Base-by-base conservation (phyloP, 2,329 filamentous ascomycete species). In the Trichophyton equinum region DNA sequence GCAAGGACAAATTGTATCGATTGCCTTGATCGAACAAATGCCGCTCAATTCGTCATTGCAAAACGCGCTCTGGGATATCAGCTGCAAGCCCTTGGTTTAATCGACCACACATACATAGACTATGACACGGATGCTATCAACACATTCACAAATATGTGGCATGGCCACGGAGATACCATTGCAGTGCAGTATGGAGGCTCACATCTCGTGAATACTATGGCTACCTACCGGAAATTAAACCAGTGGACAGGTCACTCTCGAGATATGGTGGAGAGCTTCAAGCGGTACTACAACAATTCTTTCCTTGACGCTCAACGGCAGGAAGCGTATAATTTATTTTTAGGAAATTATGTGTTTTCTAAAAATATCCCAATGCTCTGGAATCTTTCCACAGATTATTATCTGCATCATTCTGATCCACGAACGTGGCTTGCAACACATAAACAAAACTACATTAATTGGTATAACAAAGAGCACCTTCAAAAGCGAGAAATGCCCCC, bases 231-330 rank as follows among this genome's bases (percentile, higher is more conserved):
- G 61, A 97, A 97, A 75, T 95, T 96, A 72, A 97, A 97, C 67
- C 92, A 97, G 72, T 99, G 94, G 94, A 95, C 91, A 25, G 96
- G 90, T 68, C 91, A 96, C 72, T 96, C 92, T 1, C 83, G 94
- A 66, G 94, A 99, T 73, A 97, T 99, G 92, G 91, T 99, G 22
- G 94, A 99, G 75, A 96, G 90, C 72, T 96, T 99, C 78, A 99
- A 97, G 73, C 84, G 94, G 30, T 99, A 97, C 73, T 99, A 99
- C 74, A 96, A 97, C 76, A 99, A 99, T 70, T 95, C 92, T 0
- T 99, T 99, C 72, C 82, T 99, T 7, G 94, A 99, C 72, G 91
- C 88, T n/a, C 94, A 99, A 71, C 85, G 94, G 36, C 94, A 99
- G 74, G 94, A 99, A 74, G 94, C 94, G 0, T 97, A 97, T 74